Percentiles rank a stretch among this genome's conserved stretches.
phyloP scores from a whole-genome alignment of 148 eudicot genomes.

The Simmondsia chinensis region DNA sequence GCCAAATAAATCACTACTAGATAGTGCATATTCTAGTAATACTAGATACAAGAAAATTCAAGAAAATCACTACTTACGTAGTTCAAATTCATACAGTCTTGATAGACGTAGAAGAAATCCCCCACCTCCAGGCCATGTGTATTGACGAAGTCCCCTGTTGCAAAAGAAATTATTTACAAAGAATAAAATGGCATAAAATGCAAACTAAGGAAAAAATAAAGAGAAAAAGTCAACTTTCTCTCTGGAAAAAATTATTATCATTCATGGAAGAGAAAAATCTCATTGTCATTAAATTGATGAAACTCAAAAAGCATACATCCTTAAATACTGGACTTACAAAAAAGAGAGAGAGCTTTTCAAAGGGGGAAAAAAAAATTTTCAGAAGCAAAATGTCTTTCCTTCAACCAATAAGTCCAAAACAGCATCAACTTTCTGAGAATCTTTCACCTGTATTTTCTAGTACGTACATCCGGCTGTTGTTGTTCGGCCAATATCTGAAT shows the following conservation, averaged over 20 bases:
- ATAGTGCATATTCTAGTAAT: background rate
- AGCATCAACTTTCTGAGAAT: too few species aligned
- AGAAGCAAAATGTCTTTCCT: too few species aligned
- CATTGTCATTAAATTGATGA: too few species aligned
- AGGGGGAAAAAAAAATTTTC: too few species aligned
- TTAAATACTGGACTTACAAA: too few species aligned
- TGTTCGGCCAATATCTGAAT: slow-evolving; percentile 83
- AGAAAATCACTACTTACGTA: slow-evolving; percentile 30
- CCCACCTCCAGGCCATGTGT: slow-evolving; percentile 46
- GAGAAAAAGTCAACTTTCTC: background rate
- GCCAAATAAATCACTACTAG: too few species aligned
- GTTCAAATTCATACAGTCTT: slow-evolving; percentile 38
- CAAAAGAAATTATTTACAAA: slow-evolving; percentile 1
- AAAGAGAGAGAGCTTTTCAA: too few species aligned
- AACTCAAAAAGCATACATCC: too few species aligned
- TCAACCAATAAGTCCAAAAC: too few species aligned
- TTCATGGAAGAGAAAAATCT: too few species aligned
- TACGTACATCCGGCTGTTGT: slow-evolving; percentile 90
- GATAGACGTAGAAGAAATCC: slow-evolving; percentile 57
- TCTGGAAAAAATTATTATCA: too few species aligned
- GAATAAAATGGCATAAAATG: background rate
- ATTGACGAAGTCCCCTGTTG: slow-evolving; percentile 50
- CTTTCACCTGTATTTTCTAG: slow-evolving; percentile 88
- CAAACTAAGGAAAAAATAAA: background rate
- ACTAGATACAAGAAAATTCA: background rate